Percentiles rank a stretch among this genome's conserved stretches.
Conservation (phyloP, 179 eudicot species). For the Beta lomatogona region DNA sequence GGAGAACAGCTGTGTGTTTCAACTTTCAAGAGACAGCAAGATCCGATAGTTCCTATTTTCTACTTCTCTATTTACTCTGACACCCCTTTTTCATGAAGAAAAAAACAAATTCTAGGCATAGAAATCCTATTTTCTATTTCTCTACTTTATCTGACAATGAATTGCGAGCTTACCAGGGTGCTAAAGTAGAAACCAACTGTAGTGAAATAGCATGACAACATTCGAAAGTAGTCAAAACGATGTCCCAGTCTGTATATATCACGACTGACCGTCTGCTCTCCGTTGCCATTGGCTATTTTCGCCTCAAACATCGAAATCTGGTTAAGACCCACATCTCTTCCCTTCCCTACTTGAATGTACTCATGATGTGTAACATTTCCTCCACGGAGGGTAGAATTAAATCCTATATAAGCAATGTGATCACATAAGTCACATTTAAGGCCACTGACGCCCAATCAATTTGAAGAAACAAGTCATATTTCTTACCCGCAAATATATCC, state of each 20-base stretch:
- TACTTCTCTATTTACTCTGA: no score
- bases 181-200: constrained; percentile 92
- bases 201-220: constrained; percentile 92
- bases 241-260: constrained; percentile 95
- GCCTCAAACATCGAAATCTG: constrained; percentile 98
- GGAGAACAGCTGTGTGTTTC: background rate
- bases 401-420: constrained; percentile 46
- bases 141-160: background rate
- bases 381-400: constrained; percentile 92
- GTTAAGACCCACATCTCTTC: constrained; percentile 96
- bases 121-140: no score
- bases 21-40: background rate
- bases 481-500: constrained; percentile 91
- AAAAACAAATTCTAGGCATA: no score
- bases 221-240: constrained; percentile 94
- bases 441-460: background rate
- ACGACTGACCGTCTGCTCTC: constrained; percentile 96
- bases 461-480: background rate
- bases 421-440: constrained; percentile 16
- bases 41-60: no score
- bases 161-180: constrained; percentile 60
- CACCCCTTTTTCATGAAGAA: no score
- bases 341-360: constrained; percentile 94
- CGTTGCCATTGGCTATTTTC: constrained; percentile 95
- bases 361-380: constrained; percentile 96